Evolutionary conservation across 1,284 basidiomycete genomes (phyloP).

Genomic region (Calocybe gambosa): DNA sequence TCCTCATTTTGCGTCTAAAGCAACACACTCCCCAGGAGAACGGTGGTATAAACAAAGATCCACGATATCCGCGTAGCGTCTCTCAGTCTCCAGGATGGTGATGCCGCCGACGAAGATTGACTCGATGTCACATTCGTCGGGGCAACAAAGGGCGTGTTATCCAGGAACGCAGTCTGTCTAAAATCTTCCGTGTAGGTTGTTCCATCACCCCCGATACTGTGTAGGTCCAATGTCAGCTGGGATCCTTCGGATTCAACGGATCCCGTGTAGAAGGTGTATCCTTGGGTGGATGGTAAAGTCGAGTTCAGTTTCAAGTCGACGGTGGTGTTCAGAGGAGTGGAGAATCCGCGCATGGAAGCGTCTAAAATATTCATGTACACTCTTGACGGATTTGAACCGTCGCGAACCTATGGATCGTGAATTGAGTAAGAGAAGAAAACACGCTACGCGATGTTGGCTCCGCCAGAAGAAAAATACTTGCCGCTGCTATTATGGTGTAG

Average conservation of each 20-base stretch:
- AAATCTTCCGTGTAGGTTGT: constrained; percentile 29
- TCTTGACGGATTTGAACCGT: constrained; percentile 28
- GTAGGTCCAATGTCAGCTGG: constrained; percentile 30
- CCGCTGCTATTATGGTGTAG: constrained; percentile 31
- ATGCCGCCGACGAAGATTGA: constrained; percentile 10
- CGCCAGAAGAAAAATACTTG: too few relatives aligned
- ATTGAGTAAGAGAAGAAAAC: too few relatives aligned
- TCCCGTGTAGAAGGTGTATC: constrained; percentile 33
- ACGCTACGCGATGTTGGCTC: too few relatives aligned
- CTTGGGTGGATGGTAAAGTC: constrained; percentile 21
- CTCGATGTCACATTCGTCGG: constrained; percentile 24
- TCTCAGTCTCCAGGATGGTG: constrained; percentile 10
- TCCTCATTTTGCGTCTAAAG: neutral
- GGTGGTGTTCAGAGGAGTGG: constrained; percentile 26
- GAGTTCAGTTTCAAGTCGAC: constrained; percentile 26
- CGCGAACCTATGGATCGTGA: too few relatives aligned
- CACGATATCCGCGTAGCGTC: constrained; percentile 1
- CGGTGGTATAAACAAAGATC: constrained; percentile 2
- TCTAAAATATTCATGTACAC: constrained; percentile 33
- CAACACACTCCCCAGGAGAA: constrained; percentile 8
- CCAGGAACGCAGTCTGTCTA: constrained; percentile 26
- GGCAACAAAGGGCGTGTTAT: constrained; percentile 27
- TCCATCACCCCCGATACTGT: constrained; percentile 22
- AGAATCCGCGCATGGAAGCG: constrained; percentile 26
- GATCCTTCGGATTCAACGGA: constrained; percentile 26